A percentile compares a stretch with the other conserved stretches of the same genome.
phyloP scores from a whole-genome alignment of 495 filamentous ascomycete species.

The Tuber magnatum region DNA sequence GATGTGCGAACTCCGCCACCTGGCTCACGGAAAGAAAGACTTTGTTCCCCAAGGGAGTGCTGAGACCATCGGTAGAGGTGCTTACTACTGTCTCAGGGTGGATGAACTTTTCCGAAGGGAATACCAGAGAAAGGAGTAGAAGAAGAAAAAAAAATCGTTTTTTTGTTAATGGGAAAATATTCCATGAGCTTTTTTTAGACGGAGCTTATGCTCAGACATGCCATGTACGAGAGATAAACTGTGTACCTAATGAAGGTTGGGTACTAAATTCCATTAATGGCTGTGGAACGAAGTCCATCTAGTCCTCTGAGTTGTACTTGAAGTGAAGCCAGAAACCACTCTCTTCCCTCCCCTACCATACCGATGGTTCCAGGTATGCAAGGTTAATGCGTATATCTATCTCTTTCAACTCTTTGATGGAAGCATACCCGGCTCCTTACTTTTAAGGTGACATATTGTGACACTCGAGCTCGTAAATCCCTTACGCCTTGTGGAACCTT shows the following conservation, averaged over 20 bases:
- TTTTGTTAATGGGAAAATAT: slow-evolving; percentile 13
- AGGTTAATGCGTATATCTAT: background rate
- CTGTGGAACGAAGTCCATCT: background rate
- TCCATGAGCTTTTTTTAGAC: background rate
- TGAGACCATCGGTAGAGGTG: slow-evolving; percentile 68
- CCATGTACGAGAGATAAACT: background rate
- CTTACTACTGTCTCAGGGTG: slow-evolving; percentile 83
- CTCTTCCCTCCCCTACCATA: background rate
- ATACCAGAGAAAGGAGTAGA: slow-evolving; percentile 79
- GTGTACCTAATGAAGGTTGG: background rate
- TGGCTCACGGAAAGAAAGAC: slow-evolving; percentile 87
- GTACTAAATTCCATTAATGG: background rate
- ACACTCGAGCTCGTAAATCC: background rate
- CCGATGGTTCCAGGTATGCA: background rate
- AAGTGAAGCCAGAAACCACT: background rate
- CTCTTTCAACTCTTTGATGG: background rate
- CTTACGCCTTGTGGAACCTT: background rate
- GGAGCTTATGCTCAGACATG: background rate
- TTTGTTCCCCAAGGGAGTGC: slow-evolving; percentile 69
- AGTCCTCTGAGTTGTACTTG: background rate
- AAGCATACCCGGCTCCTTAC: background rate
- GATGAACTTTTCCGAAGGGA: slow-evolving; percentile 93
- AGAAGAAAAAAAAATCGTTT: slow-evolving; percentile 14
- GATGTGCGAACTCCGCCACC: slow-evolving; percentile 91
- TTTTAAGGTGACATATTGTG: background rate